Percentiles rank a stretch among this genome's conserved stretches.
Evolutionary conservation across 1,284 basidiomycete genomes (phyloP).

Genomic region (Trametes sp.): DNA sequence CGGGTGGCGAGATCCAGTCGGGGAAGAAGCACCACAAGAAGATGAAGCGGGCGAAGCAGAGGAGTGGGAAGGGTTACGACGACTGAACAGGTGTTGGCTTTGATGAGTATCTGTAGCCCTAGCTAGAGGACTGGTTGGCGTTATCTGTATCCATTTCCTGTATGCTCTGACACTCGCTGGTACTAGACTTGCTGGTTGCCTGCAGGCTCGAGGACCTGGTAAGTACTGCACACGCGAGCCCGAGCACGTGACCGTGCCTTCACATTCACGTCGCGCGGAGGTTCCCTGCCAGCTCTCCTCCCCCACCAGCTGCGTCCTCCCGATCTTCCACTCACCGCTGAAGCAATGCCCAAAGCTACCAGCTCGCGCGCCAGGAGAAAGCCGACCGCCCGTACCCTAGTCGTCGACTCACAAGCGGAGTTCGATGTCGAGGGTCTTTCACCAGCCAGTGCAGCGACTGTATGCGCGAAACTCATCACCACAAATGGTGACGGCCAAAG

Average conservation of each 20-base stretch:
- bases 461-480: conserved; percentile 78
- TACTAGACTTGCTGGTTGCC: not conserved
- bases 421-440: not conserved
- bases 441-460: conserved; percentile 25
- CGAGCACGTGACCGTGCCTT: not conserved
- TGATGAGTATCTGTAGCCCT: conserved; percentile 21
- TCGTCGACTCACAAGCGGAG: conserved; percentile 7
- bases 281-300: not conserved
- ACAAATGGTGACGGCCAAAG: conserved; percentile 57
- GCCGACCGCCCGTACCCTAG: conserved; percentile 1
- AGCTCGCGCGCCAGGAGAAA: not conserved
- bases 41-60: conserved; percentile 82
- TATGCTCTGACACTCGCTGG: not conserved
- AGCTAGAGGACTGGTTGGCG: conserved; percentile 14
- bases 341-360: not conserved
- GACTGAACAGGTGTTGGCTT: conserved; percentile 36
- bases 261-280: not conserved
- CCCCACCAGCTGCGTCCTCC: not conserved
- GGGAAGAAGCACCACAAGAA: conserved; percentile 94
- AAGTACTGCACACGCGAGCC: not conserved
- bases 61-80: conserved; percentile 93
- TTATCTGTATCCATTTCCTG: conserved; percentile 5
- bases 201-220: not conserved
- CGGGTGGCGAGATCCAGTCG: conserved; percentile 48
- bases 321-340: not conserved